Base-by-base conservation (phyloP, 176 grass and related monocot genomes). In the Zoysia japonica region DNA sequence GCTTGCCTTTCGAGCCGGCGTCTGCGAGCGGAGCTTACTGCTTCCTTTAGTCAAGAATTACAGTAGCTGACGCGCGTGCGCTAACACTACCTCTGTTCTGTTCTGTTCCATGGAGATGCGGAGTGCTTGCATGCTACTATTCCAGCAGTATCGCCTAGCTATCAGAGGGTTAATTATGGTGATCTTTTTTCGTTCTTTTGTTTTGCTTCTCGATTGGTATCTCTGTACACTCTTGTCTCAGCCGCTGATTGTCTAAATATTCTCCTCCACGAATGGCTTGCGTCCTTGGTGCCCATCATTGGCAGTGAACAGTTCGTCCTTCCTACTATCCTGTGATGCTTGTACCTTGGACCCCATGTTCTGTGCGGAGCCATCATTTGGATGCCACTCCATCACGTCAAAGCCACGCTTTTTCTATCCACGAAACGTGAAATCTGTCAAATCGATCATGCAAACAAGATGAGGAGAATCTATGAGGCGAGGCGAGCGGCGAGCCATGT, bases 401-500 rank as follows among this genome's bases (percentile, higher is more conserved):
- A 85, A 73, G 53, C 59, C 65, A 70, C 35, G 50, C 81, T 16
- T 67, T 80, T 60, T 52, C n/a, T 61, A n/a, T 43, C 15, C 17
- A 74, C 11, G 12, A 79, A 57, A 57, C 47, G 60, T 55, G 47
- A 65, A 55, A 54, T 71, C 38, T 78, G n/a, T 54, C 46, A 56
- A 15, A 1, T 48, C 67, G 28, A 54, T 61, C 86, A 79, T 74
- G 61, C 63, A 74, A 28, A 61, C 62, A 13, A 38, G 46, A 40
- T 79, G 80, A 67, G 28, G 69, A 46, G 45, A 42, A 37, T 69
- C 67, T 85, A 52, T 62, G 55, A 61, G 16, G 4, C 14, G 51
- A 66, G 82, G 70, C 77, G 82, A 85, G 80, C n/a, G n/a, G 80
- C 11, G 72, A 82, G 76, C 81, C 87, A 88, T 65, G 37, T 51